Conservation (phyloP, 495 filamentous ascomycete genomes). For the Xylaria venustula region DNA sequence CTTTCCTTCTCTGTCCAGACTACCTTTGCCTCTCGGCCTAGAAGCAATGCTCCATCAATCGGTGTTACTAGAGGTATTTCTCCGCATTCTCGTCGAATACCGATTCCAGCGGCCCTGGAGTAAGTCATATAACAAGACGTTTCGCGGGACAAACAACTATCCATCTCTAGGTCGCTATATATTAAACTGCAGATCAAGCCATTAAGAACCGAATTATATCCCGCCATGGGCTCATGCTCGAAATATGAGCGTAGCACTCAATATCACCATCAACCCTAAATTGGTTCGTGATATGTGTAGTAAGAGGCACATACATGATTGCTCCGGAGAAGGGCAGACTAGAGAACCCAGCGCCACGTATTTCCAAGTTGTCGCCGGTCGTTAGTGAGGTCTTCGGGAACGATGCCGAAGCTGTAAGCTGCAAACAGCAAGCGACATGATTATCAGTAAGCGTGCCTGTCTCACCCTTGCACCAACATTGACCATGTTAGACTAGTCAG, state of each 20-base stretch:
- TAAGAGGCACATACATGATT: background rate
- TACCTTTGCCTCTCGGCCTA: background rate
- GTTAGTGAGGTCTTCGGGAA: background rate
- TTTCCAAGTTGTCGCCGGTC: background rate
- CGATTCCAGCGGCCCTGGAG: constrained; percentile 19
- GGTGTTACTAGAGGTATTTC: constrained; percentile 34
- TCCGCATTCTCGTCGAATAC: constrained; percentile 27
- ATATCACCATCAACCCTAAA: background rate
- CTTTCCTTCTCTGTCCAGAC: background rate
- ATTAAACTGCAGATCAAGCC: background rate
- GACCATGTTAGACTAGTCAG: background rate
- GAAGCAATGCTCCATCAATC: constrained; percentile 21
- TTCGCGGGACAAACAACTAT: background rate
- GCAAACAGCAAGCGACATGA: background rate
- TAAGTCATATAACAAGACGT: constrained; percentile 5
- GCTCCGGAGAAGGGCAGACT: background rate
- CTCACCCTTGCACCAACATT: background rate
- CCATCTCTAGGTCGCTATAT: background rate
- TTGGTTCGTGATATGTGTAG: background rate
- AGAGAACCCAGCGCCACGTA: background rate
- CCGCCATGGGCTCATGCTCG: background rate
- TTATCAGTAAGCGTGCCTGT: background rate
- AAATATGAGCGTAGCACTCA: background rate
- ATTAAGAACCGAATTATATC: background rate
- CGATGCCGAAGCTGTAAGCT: background rate